Base-by-base conservation (phyloP, 208 protist genomes). In the Vickermania spadyakhi region DNA sequence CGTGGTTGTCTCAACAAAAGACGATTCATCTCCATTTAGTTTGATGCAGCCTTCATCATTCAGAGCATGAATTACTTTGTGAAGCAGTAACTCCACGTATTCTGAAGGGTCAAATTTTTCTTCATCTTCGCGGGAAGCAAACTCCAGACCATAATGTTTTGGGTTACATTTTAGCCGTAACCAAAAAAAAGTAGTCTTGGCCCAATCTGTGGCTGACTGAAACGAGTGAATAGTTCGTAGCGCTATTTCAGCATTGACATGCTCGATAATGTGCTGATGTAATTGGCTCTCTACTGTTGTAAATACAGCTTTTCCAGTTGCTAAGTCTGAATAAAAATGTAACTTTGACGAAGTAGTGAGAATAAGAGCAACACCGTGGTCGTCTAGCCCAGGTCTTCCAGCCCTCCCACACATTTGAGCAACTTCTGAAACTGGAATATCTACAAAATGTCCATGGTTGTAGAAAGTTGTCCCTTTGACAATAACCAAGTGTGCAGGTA, bases 391-490 rank as follows among this genome's bases (percentile, higher is more conserved):
- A 0, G 89, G 89, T 2, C 95, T 72, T 0, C 95, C 95, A 0
- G 95, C 92, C 14, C 95, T 73, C 0, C 95, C 95, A 28, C 99
- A 87, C 97, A 99, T 99, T 76, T 99, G 98, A 62, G 98, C 90
- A 1, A 99, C 86, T 72, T 99, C 98, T 2, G 99, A 82, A 13
- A 94, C 63, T 0, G 81, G 89, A 0, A 99, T 66, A 72, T 99
- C 97, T 53, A 90, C 82, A 13, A 86, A 71, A 25, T 79, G 78
- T 45, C 97, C 97, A 29, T 78, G 84, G 68, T 99, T 97, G 64
- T 96, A 99, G 78, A 94, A 99, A 51, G 99, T 98, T 1, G 98
- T 99, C 22, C 99, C 99, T 70, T 99, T 94, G 31, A 98, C 69
- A 1, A 98, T 73, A 0, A 98, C 96, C 5, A 97, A 70, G 30